These are phyloP conservation scores for Mrakia gelida DNA, from an alignment of 768 basidiomycete genomes.

Conservation along the genomic window DNA sequence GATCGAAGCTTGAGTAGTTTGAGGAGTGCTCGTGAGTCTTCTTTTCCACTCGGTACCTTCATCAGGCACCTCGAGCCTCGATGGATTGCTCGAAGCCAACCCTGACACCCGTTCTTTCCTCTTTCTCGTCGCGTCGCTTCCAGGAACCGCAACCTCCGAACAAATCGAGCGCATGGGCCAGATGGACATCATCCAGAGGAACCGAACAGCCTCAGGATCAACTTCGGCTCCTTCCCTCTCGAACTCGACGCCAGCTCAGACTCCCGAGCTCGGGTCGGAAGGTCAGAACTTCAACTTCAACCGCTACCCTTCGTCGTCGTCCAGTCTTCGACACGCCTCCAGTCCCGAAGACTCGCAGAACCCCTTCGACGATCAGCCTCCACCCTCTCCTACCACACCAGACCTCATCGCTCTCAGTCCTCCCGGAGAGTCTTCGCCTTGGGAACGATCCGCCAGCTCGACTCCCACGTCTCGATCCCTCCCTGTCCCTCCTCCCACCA, in stretches of 20 bases:
- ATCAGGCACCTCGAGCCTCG: not conserved
- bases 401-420: conserved; percentile 24
- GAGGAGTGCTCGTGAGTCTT: conserved; percentile 18
- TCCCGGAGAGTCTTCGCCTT: not conserved
- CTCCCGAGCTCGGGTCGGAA: conserved; percentile 14
- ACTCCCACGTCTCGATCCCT: not conserved
- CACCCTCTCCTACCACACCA: not conserved
- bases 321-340: too few species aligned
- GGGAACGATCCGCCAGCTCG: not conserved
- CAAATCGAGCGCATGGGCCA: conserved; percentile 16
- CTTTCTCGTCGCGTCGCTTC: not conserved
- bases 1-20: conserved; percentile 24
- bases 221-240: conserved; percentile 8
- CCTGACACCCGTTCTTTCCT: not conserved
- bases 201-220: conserved; percentile 24
- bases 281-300: not conserved
- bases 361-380: conserved; percentile 1
- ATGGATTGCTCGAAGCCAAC: too few species aligned
- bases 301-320: not conserved
- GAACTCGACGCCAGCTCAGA: not conserved
- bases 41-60: not conserved
- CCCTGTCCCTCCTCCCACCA: not conserved
- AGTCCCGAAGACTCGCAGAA: not conserved
- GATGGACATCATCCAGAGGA: conserved; percentile 28
- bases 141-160: conserved; percentile 28